These are phyloP conservation scores for Diaporthe destruens DNA, from an alignment of 2,329 filamentous ascomycete genomes.

Conservation along the genomic window DNA sequence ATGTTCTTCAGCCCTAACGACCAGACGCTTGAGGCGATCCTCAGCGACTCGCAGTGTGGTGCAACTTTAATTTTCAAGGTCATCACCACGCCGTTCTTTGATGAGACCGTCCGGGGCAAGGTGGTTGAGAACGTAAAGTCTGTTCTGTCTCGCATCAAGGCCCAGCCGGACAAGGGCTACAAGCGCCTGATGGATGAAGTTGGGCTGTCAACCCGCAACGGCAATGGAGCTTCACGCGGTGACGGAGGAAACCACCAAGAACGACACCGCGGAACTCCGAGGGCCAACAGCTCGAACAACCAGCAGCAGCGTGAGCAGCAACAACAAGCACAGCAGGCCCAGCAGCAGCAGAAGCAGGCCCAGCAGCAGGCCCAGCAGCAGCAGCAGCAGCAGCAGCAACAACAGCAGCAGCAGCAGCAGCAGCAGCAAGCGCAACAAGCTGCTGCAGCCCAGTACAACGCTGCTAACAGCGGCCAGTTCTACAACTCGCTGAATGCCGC, in stretches of 20 bases:
- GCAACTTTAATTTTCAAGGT: constrained; percentile 99
- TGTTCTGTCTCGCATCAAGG: constrained; percentile 90
- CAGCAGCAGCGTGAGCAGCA: constrained; percentile 53
- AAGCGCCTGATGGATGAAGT: constrained; percentile 99
- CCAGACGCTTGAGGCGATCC: constrained; percentile 87
- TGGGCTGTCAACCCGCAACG: constrained; percentile 79
- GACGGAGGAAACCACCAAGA: constrained; percentile 62
- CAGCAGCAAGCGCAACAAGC: constrained; percentile 44
- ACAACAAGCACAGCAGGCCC: constrained; percentile 49
- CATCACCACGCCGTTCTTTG: constrained; percentile 95
- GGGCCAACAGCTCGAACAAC: constrained; percentile 63
- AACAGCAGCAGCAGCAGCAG: constrained; percentile 43
- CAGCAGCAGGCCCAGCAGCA: constrained; percentile 43
- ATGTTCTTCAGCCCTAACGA: constrained; percentile 93
- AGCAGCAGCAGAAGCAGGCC: constrained; percentile 47
- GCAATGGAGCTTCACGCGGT: constrained; percentile 57
- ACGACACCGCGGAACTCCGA: constrained; percentile 67
- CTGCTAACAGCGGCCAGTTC: constrained; percentile 61
- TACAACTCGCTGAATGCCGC: constrained; percentile 64
- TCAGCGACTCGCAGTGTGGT: constrained; percentile 91
- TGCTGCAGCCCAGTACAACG: constrained; percentile 51
- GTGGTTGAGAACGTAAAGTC: constrained; percentile 93
- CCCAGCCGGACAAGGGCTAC: constrained; percentile 94
- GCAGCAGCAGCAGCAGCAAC: constrained; percentile 41
- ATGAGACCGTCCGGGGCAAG: constrained; percentile 87